Evolutionary conservation across 345 rosid genomes (phyloP), one percentile per base, ranked within the genome.

Genomic region (Euclidium syriacum): DNA sequence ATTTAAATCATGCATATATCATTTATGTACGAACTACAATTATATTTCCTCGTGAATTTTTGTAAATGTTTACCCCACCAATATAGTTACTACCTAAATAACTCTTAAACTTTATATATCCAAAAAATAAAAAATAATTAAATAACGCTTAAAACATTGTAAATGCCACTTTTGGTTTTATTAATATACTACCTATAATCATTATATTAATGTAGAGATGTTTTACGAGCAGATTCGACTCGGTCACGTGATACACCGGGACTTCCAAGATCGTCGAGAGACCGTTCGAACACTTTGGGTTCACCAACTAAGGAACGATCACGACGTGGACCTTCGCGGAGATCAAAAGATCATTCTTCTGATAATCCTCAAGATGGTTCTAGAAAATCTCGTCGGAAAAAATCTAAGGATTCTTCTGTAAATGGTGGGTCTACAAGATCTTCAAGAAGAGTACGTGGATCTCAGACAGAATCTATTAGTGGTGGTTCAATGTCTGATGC

Each of bases 351-450:
- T 20, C 64, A 35, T 1, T 9, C 62, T 60, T 22, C 41, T 65
- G 64, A 66, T 42, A 16, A 0, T 38, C 70, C 33, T 42, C 17
- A 54, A 79, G 80, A 72, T 35, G 54, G 65, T 17, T 73, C 81
- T 10, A 83, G 68, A 61, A 85, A 65, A 57, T 52, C 77, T 11
- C 63, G 86, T 36, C 69, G 83, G 9, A 83, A 73, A 68, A 83
- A 76, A 36, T 60, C 82, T 0, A 80, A 75, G 18, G 85, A 83
- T n/a, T 67, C 76, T n/a, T 67, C 76, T 1, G 19, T 33, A 0
- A 58, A 27, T 0, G 74, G 58, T 0, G 80, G 76, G 0, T 77
- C 81, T 18, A 26, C 73, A 7, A 72, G 77, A 71, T 71, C 78
- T 0, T 68, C 78, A 2, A 47, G 78, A 40, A 55, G 75, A 63